A percentile compares a stretch with the other conserved stretches of the same genome.
Evolutionary conservation across 192 early-diverging fungal species (phyloP).

Genomic region (Funneliformis mosseae): DNA sequence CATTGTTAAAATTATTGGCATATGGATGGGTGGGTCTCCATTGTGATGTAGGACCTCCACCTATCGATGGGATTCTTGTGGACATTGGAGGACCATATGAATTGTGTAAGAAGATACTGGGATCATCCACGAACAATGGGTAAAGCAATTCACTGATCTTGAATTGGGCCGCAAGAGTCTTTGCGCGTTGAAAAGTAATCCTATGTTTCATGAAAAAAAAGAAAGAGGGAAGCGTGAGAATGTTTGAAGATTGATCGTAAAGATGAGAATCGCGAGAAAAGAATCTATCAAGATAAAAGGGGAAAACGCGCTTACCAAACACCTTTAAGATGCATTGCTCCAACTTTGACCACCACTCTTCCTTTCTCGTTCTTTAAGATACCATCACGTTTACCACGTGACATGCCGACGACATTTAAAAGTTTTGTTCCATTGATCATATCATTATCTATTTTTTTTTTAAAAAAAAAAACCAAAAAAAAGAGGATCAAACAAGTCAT

Average conservation of each 20-base stretch:
- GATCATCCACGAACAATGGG: conserved; percentile 77
- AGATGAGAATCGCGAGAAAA: neutral
- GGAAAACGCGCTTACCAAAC: conserved; percentile 64
- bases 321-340: conserved; percentile 85
- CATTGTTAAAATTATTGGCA: conserved; percentile 20
- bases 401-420: conserved; percentile 85
- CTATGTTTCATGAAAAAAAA: conserved; percentile 26
- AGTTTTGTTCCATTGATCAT: conserved; percentile 89
- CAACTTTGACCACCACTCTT: conserved; percentile 82
- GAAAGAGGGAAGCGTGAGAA: too few species aligned
- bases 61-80: conserved; percentile 28
- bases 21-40: conserved; percentile 25
- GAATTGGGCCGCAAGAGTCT: conserved; percentile 67
- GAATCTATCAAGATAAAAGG: neutral
- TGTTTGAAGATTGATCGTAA: too few species aligned
- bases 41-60: conserved; percentile 1
- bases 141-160: conserved; percentile 74
- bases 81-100: conserved; percentile 14
- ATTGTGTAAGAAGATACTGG: conserved; percentile 57
- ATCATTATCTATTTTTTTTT: conserved; percentile 64
- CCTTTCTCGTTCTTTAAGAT: conserved; percentile 89
- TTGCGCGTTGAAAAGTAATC: conserved; percentile 70
- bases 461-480: neutral
- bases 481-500: too few species aligned
- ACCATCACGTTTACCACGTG: conserved; percentile 82